Evolutionary conservation across 2,329 filamentous ascomycete species (phyloP), one percentile per base, ranked within the genome.

Genomic region (Cladophialophora bantiana): DNA sequence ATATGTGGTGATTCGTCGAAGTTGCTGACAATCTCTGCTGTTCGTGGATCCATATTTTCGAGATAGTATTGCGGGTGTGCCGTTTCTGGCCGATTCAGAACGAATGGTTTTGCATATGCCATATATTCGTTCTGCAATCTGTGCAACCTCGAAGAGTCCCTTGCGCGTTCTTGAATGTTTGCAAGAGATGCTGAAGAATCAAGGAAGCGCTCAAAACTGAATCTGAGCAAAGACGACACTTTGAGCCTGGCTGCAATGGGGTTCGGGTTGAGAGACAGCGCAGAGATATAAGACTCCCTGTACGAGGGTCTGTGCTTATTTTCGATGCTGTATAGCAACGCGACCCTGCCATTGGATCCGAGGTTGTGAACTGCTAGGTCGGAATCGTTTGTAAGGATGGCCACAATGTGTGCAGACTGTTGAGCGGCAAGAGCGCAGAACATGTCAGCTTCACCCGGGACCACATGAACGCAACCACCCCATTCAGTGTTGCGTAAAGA

Each of bases 361-460:
- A 94, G 83, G 65, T 92, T 85, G 75, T 94, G 89, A 0, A 94
- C 83, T 0, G 96, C 81, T 7, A 97, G 83, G 74, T 98, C 94
- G 0, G 93, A 96, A 74, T 98, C 94, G n/a, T 88, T 89, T 0
- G 93, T 96, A 6, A 97, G 78, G 34, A 89, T 81, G 13, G 93
- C 84, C 1, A 82, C 80, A 0, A 86, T 87, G 35, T 82, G 35
- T 6, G 26, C 2, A 20, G 40, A 75, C 2, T 80, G 69, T n/a
- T 82, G 82, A 6, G 91, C 83, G 61, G 88, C 83, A 13, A 83
- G 79, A 2, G 92, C 93, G 76, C 93, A 97, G 78, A 88, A 95
- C 31, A 83, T 79, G 75, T 98, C 94, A 1, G 94, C 94, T 78
- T 98, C 94, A 0, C 91, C 93, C 0, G 92, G 88, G 0, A 96